Evolutionary conservation across 2,329 filamentous ascomycete species (phyloP).

Genomic region (Fusarium concolor): DNA sequence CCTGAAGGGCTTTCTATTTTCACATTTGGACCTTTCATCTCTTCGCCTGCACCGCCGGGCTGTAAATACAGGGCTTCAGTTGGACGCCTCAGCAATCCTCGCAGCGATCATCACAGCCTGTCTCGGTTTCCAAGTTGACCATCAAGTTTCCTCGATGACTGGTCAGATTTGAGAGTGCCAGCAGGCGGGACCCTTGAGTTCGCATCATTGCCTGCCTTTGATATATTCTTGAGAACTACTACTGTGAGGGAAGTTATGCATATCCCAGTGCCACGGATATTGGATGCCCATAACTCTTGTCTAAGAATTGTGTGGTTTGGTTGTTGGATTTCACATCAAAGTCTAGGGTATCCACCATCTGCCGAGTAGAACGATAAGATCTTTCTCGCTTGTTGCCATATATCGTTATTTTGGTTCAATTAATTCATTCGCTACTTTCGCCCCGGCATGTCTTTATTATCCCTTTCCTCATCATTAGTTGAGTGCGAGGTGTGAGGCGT

Average conservation of each 20-base stretch:
- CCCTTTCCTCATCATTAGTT: not conserved
- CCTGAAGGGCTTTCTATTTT: constrained; percentile 16
- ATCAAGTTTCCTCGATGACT: constrained; percentile 38
- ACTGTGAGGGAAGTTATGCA: not conserved
- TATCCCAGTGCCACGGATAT: not conserved
- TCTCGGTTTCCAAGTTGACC: constrained; percentile 30
- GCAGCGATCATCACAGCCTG: constrained; percentile 27
- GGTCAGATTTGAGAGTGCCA: constrained; percentile 32
- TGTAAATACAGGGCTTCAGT: constrained; percentile 9
- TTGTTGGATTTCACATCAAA: not conserved
- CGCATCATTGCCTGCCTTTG: constrained; percentile 22
- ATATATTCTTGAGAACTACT: constrained; percentile 1
- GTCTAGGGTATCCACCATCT: not conserved
- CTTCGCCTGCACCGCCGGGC: constrained; percentile 24
- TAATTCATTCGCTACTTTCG: not conserved
- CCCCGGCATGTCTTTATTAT: not conserved
- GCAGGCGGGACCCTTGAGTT: constrained; percentile 13
- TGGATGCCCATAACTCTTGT: not conserved
- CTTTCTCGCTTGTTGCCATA: not conserved
- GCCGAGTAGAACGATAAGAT: not conserved
- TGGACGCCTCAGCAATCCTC: constrained; percentile 12
- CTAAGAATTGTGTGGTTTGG: not conserved
- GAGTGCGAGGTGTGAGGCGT: constrained; percentile 9
- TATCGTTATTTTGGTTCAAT: too few species aligned
- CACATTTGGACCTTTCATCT: constrained; percentile 34